These are phyloP conservation scores for Clarireedia sp. DNA, from an alignment of 2,329 filamentous ascomycete species.

Conservation along the genomic window DNA sequence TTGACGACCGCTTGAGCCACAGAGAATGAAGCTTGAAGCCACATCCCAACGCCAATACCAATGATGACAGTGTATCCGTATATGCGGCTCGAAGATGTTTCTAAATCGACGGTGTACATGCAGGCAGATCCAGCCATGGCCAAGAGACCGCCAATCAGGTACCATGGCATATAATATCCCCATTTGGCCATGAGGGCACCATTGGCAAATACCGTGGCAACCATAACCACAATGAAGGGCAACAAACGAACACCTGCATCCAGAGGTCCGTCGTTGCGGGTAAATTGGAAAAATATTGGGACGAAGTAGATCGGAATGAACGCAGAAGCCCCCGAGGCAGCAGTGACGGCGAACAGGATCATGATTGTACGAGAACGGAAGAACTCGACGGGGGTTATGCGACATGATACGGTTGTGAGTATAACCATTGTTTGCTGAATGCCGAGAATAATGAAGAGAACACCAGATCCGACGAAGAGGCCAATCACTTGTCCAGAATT, in stretches of 20 bases:
- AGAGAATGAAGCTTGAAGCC: not conserved
- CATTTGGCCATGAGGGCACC: constrained; percentile 29
- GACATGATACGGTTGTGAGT: constrained; percentile 21
- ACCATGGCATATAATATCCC: constrained; percentile 36
- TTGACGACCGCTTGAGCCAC: not conserved
- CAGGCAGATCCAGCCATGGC: constrained; percentile 22
- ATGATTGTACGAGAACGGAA: constrained; percentile 32
- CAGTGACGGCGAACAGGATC: constrained; percentile 30
- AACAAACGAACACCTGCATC: constrained; percentile 34
- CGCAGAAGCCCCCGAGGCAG: constrained; percentile 28
- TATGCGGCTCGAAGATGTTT: constrained; percentile 20
- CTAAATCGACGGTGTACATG: constrained; percentile 27
- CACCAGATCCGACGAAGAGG: constrained; percentile 38
- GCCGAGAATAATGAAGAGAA: constrained; percentile 24
- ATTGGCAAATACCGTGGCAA: constrained; percentile 29
- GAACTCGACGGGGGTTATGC: constrained; percentile 28
- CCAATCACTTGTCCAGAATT: constrained; percentile 22
- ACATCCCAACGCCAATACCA: constrained; percentile 31
- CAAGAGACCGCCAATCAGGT: constrained; percentile 30
- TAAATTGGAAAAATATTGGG: constrained; percentile 45
- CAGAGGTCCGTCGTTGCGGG: constrained; percentile 39
- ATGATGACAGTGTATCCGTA: constrained; percentile 32
- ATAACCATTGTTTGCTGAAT: constrained; percentile 24
- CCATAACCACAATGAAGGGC: constrained; percentile 31
- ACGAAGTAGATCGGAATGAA: constrained; percentile 35